Conservation (phyloP, 805 yeast genomes). For the Yamadazyma paraphyllophila region DNA sequence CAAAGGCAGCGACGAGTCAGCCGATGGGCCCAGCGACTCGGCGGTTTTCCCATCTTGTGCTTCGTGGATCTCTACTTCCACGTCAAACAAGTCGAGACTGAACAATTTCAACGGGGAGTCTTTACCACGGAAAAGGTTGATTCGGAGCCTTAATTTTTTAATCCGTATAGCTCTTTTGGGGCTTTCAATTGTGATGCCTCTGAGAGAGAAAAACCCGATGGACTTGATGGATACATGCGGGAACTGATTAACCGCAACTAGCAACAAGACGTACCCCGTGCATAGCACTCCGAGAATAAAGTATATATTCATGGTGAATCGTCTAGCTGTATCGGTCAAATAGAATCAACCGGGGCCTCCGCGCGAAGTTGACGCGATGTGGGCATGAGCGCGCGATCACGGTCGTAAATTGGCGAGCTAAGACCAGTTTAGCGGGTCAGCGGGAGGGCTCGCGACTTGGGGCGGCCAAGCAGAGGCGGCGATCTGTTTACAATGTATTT, state of each 20-base stretch:
- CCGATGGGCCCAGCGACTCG: too few species aligned
- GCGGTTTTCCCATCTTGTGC: too few species aligned
- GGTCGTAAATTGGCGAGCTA: too few species aligned
- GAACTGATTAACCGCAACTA: slow-evolving; percentile 22
- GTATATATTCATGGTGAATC: slow-evolving; percentile 1
- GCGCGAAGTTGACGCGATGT: neutral
- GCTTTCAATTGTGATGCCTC: slow-evolving; percentile 22
- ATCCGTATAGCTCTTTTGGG: slow-evolving; percentile 16
- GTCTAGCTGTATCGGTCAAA: neutral
- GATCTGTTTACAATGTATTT: too few species aligned
- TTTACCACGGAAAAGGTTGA: slow-evolving; percentile 21
- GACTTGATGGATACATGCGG: slow-evolving; percentile 27
- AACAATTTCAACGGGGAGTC: slow-evolving; percentile 27
- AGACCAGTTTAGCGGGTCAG: too few species aligned
- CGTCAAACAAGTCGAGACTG: slow-evolving; percentile 25
- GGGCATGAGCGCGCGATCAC: too few species aligned
- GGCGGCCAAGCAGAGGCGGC: too few species aligned
- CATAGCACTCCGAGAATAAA: slow-evolving; percentile 1
- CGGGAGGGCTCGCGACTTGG: too few species aligned
- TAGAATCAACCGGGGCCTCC: neutral
- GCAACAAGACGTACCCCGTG: slow-evolving; percentile 17
- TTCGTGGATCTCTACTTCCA: slow-evolving; percentile 5
- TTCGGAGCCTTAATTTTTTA: slow-evolving; percentile 18
- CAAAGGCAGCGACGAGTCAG: neutral
- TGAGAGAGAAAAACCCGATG: slow-evolving; percentile 30